A percentile compares a stretch with the other conserved stretches of the same genome.
These are phyloP conservation scores for Stachybotrys chartarum DNA, from an alignment of 2,329 filamentous ascomycete genomes.

Conservation along the genomic window DNA sequence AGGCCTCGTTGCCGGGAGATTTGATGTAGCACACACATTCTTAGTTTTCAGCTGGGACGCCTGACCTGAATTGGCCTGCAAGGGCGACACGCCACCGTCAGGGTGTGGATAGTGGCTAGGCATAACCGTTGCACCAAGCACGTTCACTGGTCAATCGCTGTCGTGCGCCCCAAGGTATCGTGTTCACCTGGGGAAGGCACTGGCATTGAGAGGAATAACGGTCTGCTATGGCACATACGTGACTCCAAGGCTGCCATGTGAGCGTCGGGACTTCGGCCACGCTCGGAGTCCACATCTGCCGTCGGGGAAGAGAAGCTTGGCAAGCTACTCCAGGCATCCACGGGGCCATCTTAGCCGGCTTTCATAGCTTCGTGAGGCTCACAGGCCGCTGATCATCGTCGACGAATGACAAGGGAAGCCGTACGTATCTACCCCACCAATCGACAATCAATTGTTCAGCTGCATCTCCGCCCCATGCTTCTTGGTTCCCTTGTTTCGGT, in stretches of 20 bases:
- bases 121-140: neutral
- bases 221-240: neutral
- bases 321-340: neutral
- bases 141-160: neutral
- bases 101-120: neutral
- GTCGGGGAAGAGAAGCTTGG: neutral
- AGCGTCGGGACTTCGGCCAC: neutral
- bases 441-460: neutral
- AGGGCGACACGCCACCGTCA: neutral
- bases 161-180: neutral
- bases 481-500: neutral
- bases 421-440: neutral
- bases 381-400: no score
- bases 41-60: neutral
- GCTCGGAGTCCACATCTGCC: neutral
- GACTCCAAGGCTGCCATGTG: neutral
- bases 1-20: no score
- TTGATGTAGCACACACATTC: no score
- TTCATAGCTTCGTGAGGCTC: neutral
- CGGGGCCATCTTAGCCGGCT: neutral
- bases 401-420: no score
- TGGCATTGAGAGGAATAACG: neutral
- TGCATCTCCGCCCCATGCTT: neutral
- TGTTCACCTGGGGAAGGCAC: neutral
- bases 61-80: neutral